phyloP scores from a whole-genome alignment of 257 asterid species.

The Petunia secreta region DNA sequence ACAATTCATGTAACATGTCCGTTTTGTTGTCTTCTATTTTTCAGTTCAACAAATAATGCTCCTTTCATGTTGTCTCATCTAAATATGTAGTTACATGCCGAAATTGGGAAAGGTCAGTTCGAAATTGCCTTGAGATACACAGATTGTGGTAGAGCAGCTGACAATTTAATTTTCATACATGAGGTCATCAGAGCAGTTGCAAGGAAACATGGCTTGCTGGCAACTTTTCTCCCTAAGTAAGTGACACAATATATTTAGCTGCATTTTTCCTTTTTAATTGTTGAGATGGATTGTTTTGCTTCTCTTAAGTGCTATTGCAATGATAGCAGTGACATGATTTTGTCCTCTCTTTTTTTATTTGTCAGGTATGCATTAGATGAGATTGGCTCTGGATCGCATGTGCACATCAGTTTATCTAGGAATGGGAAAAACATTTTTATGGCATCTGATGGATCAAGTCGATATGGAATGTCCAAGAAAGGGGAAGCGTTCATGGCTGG shows the following conservation, averaged over 20 bases:
- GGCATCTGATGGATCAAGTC: too few relatives aligned
- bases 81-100: slow-evolving; percentile 73
- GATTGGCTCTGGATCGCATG: slow-evolving; percentile 91
- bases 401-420: slow-evolving; percentile 65
- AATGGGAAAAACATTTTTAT: too few relatives aligned
- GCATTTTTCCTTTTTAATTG: background rate
- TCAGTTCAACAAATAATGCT: background rate
- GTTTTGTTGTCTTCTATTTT: background rate
- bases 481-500: slow-evolving; percentile 52
- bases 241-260: slow-evolving; percentile 30
- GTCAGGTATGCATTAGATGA: slow-evolving; percentile 63
- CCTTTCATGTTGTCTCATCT: slow-evolving; percentile 21
- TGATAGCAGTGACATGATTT: background rate
- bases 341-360: background rate
- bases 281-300: too few relatives aligned
- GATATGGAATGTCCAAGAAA: too few relatives aligned
- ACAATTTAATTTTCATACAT: slow-evolving; percentile 73
- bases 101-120: slow-evolving; percentile 87
- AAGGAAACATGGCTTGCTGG: slow-evolving; percentile 82
- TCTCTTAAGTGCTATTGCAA: too few relatives aligned
- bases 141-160: slow-evolving; percentile 64
- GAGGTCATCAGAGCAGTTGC: slow-evolving; percentile 83
- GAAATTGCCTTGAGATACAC: slow-evolving; percentile 79
- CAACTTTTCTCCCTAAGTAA: slow-evolving; percentile 93
- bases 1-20: background rate